Conservation (phyloP, 768 basidiomycete genomes). For the Tricholoma sp. region DNA sequence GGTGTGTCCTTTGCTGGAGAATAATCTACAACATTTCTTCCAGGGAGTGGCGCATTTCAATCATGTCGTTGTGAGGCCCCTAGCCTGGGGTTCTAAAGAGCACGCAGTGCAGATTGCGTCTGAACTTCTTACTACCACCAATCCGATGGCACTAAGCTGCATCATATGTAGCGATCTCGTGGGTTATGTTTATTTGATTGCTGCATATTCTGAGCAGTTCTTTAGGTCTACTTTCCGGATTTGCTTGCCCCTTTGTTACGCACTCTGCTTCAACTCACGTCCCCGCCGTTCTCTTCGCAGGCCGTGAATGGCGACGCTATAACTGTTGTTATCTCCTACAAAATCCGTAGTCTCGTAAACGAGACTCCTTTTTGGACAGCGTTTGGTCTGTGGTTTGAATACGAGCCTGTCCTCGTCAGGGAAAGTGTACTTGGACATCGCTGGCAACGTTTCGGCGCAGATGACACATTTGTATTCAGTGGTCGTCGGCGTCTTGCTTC, state of each 20-base stretch:
- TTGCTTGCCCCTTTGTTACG: constrained; percentile 73
- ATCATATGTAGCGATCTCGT: constrained; percentile 84
- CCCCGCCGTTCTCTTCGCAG: constrained; percentile 34
- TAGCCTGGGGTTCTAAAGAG: constrained; percentile 63
- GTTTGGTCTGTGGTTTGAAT: constrained; percentile 76
- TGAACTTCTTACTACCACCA: constrained; percentile 26
- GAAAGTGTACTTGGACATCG: constrained; percentile 10
- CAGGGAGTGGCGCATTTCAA: constrained; percentile 1
- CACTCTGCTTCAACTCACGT: constrained; percentile 68
- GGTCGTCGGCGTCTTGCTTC: constrained; percentile 57
- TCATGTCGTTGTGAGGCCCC: constrained; percentile 44
- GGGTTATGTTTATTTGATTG: constrained; percentile 22
- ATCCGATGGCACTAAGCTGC: constrained; percentile 41
- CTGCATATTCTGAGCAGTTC: constrained; percentile 1
- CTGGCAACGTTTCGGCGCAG: constrained; percentile 42
- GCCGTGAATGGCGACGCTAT: constrained; percentile 14
- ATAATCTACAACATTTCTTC: constrained; percentile 24
- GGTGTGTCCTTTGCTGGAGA: constrained; percentile 44
- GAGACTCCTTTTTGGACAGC: constrained; percentile 76
- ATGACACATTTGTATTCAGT: constrained; percentile 58
- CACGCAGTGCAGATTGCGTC: constrained; percentile 37
- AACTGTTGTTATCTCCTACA: constrained; percentile 67
- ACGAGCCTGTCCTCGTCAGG: constrained; percentile 46
- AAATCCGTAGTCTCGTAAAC: constrained; percentile 64
- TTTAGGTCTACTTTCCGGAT: constrained; percentile 81